These are phyloP conservation scores for Graphilbum fragrans DNA, from an alignment of 2,329 filamentous ascomycete genomes.

Conservation along the genomic window DNA sequence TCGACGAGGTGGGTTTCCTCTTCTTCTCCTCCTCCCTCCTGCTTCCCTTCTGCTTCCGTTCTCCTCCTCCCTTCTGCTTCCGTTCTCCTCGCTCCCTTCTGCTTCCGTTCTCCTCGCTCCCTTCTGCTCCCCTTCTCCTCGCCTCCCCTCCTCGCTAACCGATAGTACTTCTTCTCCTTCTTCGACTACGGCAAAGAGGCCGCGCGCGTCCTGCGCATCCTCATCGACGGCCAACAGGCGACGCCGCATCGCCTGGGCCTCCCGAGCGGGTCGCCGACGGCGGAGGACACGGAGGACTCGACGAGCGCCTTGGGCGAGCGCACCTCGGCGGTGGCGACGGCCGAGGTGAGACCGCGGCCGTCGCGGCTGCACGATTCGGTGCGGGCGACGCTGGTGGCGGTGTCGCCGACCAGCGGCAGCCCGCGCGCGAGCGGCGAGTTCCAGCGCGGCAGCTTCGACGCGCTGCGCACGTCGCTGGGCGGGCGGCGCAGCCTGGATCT, in stretches of 20 bases:
- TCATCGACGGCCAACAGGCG: conserved; percentile 49
- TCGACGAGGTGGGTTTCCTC: conserved; percentile 55
- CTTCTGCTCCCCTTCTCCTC: too few species aligned
- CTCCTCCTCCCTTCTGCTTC: too few species aligned
- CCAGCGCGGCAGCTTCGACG: conserved; percentile 41
- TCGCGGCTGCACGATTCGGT: conserved; percentile 39
- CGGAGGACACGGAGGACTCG: conserved; percentile 7
- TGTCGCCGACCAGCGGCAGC: conserved; percentile 33
- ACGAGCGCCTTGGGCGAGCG: background rate
- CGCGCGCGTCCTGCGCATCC: conserved; percentile 60
- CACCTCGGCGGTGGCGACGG: background rate
- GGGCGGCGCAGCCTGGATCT: conserved; percentile 39
- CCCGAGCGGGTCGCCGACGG: background rate
- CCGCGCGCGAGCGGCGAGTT: conserved; percentile 43
- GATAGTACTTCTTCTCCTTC: conserved; percentile 89
- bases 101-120: too few species aligned
- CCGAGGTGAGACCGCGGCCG: conserved; percentile 15
- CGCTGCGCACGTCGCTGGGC: conserved; percentile 27
- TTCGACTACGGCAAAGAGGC: conserved; percentile 79
- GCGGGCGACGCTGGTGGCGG: conserved; percentile 46
- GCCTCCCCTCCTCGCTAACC: background rate
- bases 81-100: too few species aligned
- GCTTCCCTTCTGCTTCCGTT: too few species aligned
- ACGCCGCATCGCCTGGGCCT: conserved; percentile 10
- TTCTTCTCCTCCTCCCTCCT: conserved; percentile 1